Percentiles rank a stretch among this genome's conserved stretches.
Conservation (phyloP, 805 yeast species). For the Suhomyces canberraensis region DNA sequence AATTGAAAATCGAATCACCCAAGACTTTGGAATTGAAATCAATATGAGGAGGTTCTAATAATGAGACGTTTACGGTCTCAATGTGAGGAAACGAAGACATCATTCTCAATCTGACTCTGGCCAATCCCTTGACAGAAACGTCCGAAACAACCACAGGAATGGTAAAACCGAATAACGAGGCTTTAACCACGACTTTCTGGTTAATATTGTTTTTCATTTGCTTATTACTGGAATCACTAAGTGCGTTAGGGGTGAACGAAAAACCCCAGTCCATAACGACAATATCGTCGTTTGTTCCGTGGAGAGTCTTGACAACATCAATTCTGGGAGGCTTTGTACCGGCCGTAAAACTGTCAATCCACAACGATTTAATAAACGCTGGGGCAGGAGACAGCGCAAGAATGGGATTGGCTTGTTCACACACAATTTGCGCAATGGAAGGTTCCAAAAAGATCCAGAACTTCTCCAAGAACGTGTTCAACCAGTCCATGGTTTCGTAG, state of each 20-base stretch:
- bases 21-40: slow-evolving; percentile 73
- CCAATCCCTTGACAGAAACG: slow-evolving; percentile 68
- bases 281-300: slow-evolving; percentile 85
- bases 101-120: slow-evolving; percentile 83
- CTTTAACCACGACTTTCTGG: slow-evolving; percentile 74
- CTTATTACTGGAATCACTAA: slow-evolving; percentile 78
- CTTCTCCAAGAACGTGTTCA: slow-evolving; percentile 81
- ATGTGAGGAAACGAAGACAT: slow-evolving; percentile 90
- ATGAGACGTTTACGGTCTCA: slow-evolving; percentile 82
- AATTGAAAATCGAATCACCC: slow-evolving; percentile 82
- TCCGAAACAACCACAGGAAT: slow-evolving; percentile 79
- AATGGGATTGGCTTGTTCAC: slow-evolving; percentile 80
- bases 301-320: slow-evolving; percentile 84
- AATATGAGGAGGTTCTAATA: slow-evolving; percentile 82
- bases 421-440: slow-evolving; percentile 76
- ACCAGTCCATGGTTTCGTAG: slow-evolving; percentile 94
- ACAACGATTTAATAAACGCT: slow-evolving; percentile 73
- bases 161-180: slow-evolving; percentile 76
- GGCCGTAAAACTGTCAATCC: slow-evolving; percentile 84
- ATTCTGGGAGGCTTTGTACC: slow-evolving; percentile 96
- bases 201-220: slow-evolving; percentile 83
- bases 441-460: slow-evolving; percentile 94
- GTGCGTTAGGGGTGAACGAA: slow-evolving; percentile 88
- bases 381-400: slow-evolving; percentile 78
- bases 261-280: slow-evolving; percentile 98